phyloP scores from a whole-genome alignment of 345 rosid species.

The Citrus mangshanensis region DNA sequence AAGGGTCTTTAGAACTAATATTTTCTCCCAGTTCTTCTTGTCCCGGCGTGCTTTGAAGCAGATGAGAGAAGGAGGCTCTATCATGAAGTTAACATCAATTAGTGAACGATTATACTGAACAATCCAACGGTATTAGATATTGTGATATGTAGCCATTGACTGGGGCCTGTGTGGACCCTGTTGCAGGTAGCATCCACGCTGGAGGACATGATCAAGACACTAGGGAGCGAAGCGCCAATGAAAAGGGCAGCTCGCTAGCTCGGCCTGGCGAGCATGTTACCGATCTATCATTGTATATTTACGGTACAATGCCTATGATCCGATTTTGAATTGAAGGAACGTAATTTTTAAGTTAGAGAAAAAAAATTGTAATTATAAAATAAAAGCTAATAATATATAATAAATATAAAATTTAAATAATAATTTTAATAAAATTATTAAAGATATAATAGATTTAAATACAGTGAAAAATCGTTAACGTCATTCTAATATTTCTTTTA shows the following conservation, averaged over 20 bases:
- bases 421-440: no score
- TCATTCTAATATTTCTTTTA: no score
- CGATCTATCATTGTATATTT: no score
- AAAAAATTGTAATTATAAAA: no score
- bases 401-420: no score
- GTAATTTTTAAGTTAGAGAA: no score
- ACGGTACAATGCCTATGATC: no score
- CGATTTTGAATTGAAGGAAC: no score
- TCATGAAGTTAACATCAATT: constrained; percentile 62
- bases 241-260: constrained; percentile 52
- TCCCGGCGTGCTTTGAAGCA: constrained; percentile 64
- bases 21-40: constrained; percentile 61
- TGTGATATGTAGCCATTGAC: constrained; percentile 45
- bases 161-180: constrained; percentile 16
- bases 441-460: rapidly evolving
- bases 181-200: constrained; percentile 34
- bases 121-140: constrained; percentile 44
- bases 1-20: constrained; percentile 62
- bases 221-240: constrained; percentile 57
- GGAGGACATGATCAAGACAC: constrained; percentile 36
- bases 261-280: constrained; percentile 25
- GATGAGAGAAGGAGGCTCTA: constrained; percentile 65
- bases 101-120: constrained; percentile 50
- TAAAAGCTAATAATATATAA: no score
- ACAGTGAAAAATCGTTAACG: no score